Base-by-base conservation (phyloP, 306 rosid species). In the Arachis stenosperma region DNA sequence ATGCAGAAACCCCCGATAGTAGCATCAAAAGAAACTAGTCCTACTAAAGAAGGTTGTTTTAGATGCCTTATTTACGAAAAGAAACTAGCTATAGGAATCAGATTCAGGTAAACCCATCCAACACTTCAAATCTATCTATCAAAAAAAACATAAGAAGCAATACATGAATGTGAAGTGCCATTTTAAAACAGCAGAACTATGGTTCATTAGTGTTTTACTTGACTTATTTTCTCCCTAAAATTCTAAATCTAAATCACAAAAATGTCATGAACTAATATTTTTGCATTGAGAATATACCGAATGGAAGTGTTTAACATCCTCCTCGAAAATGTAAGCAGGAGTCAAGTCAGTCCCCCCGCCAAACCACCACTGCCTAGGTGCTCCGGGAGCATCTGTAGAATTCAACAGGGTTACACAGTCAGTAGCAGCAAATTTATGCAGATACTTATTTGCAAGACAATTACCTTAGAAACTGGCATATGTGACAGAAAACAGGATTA, bases 261-360 rank as follows among this genome's bases (percentile, higher is more conserved):
- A 58, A 72, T 8, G n/a, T 63, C 33, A 80, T 30, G 64, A 68
- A 53, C 52, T 47, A 70, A 74, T 22, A 37, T 78, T 9, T 2
- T 30, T 65, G 54, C 48, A 51, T 30, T 9, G 37, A 69, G 71
- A 22, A 80, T 82, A 69, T 89, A 94, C 98, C 10, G 88, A 81
- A 78, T 94, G 99, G 84, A 94, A 94, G 77, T 94, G 99, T 85
- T 88, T 91, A 52, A 91, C 96, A 77, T 94, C 99, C 75, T 94
- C 99, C 75, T 91, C 95, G 61, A 91, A 94, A 71, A 89, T 86
- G 81, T 94, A 94, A 70, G 99, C 92, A 67, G 97, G 99, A 17
- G 97, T 94, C 75, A 94, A 86, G 83, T 94, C 99, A 8, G 99
- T 94, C 71, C 99, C 99, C 42, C 99, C 99, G 27, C 99, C 99